Base-by-base conservation (phyloP, 495 filamentous ascomycete genomes). In the Trichoderma orchidacearum region DNA sequence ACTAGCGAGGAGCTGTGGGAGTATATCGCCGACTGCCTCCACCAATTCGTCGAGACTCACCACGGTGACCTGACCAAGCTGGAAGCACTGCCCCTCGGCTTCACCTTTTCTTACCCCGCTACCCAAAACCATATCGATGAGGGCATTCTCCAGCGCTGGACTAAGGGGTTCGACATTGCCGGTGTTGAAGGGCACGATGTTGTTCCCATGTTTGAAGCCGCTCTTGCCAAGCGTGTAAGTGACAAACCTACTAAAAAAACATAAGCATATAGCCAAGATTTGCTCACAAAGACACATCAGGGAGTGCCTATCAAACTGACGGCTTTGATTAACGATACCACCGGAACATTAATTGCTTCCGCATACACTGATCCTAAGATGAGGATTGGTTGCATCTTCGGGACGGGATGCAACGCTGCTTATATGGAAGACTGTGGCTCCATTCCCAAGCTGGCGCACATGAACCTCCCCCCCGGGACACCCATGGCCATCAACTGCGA, bases 401-500 rank as follows among this genome's bases (percentile, higher is more conserved):
- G 93, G 61, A 98, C 93, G 13, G 93, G 93, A 58, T 96, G 94
- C 69, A 98, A 98, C 67, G 94, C 93, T 54, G 93, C 93, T 32
- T 98, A 98, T 73, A 94, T 98, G 86, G 93, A 98, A 70, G 74
- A 92, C 64, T 85, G 80, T 58, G 92, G 91, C 34, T 90, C 86
- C 1, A 83, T 97, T 36, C 92, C 92, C 60, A 98, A 98, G 76
- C 80, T 98, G 41, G 90, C 86, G 9, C 86, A 96, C 75, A 80
- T 94, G 78, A 91, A 92, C 58, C 80, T 98, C n/a, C 87, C 89
- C 35, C 80, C 90, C 1, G 83, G 90, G 56, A 85, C 85, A 66
- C 90, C 88, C 51, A 92, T 98, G 72, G 93, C 91, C 45, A 98
- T 98, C 74, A 98, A 98, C 78, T 98, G 93, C 76, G 93, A 98